Conservation (phyloP, 1,284 basidiomycete genomes). For the Cutaneotrichosporon daszewskae region DNA sequence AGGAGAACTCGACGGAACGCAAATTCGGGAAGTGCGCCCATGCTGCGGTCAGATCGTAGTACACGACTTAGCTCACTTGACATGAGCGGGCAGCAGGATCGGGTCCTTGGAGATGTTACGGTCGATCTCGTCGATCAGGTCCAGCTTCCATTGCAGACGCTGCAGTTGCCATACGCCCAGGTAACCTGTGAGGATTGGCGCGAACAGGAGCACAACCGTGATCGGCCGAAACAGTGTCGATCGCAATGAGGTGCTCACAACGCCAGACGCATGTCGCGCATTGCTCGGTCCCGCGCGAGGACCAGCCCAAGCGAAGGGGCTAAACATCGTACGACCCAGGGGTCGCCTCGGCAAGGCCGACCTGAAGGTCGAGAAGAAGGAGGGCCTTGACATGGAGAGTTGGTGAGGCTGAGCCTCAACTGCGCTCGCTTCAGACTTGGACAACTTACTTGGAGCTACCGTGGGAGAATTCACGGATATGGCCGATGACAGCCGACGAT, state of each 20-base stretch:
- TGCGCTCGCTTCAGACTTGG: neutral
- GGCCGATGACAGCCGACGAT: no score
- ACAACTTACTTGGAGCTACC: neutral
- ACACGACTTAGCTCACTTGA: slow-evolving; percentile 65
- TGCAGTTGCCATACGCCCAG: slow-evolving; percentile 89
- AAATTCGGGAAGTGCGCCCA: slow-evolving; percentile 69
- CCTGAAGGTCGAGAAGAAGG: slow-evolving; percentile 11
- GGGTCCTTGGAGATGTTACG: slow-evolving; percentile 79
- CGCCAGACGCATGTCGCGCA: slow-evolving; percentile 1
- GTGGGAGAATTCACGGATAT: neutral
- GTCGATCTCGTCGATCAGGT: slow-evolving; percentile 88
- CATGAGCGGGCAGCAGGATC: slow-evolving; percentile 68
- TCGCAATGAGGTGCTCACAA: slow-evolving; percentile 13
- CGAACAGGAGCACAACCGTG: slow-evolving; percentile 72
- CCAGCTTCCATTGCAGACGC: slow-evolving; percentile 90
- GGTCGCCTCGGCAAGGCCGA: slow-evolving; percentile 6
- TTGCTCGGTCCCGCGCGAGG: slow-evolving; percentile 1
- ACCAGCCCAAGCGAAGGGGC: neutral
- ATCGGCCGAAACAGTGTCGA: slow-evolving; percentile 52
- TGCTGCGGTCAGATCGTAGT: neutral
- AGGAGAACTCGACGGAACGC: slow-evolving; percentile 74
- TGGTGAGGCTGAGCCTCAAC: neutral
- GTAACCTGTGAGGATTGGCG: slow-evolving; percentile 86
- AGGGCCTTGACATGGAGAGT: slow-evolving; percentile 14
- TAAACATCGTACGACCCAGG: neutral